Conservation (phyloP, 305 asterid genomes). For the Euphrasia arctica region DNA sequence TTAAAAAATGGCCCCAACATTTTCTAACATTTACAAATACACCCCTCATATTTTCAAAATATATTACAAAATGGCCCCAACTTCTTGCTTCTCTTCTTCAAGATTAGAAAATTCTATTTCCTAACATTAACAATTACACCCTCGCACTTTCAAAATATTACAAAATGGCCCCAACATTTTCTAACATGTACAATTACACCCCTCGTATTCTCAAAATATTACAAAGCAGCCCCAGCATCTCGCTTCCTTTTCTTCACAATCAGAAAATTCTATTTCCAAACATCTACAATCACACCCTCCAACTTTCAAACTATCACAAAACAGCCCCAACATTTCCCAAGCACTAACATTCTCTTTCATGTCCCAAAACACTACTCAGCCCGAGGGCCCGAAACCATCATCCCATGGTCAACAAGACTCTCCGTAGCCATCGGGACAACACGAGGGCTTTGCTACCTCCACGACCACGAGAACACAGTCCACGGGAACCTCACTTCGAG, state of each 20-base stretch:
- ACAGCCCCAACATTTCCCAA: too few species aligned
- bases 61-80: slow-evolving; percentile 24
- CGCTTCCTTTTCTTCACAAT: slow-evolving; percentile 61
- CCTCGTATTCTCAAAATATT: too few species aligned
- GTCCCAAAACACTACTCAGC: slow-evolving; percentile 41
- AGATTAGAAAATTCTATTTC: slow-evolving; percentile 33
- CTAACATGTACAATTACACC: too few species aligned
- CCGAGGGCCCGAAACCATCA: slow-evolving; percentile 75
- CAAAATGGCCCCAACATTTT: too few species aligned
- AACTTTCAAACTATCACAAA: too few species aligned
- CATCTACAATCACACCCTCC: too few species aligned
- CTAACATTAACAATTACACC: too few species aligned
- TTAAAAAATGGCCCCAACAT: too few species aligned
- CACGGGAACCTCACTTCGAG: slow-evolving; percentile 88
- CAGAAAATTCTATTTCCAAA: neutral
- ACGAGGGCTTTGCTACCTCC: slow-evolving; percentile 65
- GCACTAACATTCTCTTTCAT: neutral
- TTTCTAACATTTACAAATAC: slow-evolving; percentile 9
- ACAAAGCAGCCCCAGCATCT: too few species aligned
- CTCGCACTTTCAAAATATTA: too few species aligned
- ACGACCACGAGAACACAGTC: slow-evolving; percentile 47
- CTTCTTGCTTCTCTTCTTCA: slow-evolving; percentile 66
- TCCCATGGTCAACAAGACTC: slow-evolving; percentile 78
- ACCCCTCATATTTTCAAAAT: slow-evolving; percentile 29
- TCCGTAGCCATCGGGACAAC: slow-evolving; percentile 59